A percentile compares a stretch with the other conserved stretches of the same genome.
Conservation (phyloP, 2,329 filamentous ascomycete genomes). For the Fusarium lateritium region DNA sequence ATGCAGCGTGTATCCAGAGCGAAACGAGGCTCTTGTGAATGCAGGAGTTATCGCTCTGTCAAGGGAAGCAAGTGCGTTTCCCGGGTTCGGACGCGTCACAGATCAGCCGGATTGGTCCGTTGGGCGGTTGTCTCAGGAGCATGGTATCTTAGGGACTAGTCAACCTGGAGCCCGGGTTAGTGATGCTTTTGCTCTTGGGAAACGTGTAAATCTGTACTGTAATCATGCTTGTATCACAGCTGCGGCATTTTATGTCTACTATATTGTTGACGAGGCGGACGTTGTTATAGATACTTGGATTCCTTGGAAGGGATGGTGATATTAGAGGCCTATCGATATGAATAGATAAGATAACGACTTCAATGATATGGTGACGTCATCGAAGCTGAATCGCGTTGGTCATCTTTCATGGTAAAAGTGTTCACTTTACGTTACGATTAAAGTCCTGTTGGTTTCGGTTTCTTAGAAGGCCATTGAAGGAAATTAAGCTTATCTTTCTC, state of each 20-base stretch:
- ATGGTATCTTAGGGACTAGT: slow-evolving; percentile 51
- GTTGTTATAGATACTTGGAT: slow-evolving; percentile 52
- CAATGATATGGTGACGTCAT: too few species aligned
- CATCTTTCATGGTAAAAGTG: too few species aligned
- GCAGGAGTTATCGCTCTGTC: slow-evolving; percentile 53
- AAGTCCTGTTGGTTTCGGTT: too few species aligned
- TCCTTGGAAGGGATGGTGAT: slow-evolving; percentile 54
- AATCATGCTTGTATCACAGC: slow-evolving; percentile 57
- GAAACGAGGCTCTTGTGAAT: slow-evolving; percentile 56
- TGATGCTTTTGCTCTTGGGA: slow-evolving; percentile 51
- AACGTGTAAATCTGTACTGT: slow-evolving; percentile 50
- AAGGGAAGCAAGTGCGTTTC: slow-evolving; percentile 50
- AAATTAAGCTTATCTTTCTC: too few species aligned
- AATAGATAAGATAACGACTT: too few species aligned
- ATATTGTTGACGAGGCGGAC: slow-evolving; percentile 54
- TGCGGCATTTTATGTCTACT: slow-evolving; percentile 53
- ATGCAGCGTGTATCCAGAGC: slow-evolving; percentile 54
- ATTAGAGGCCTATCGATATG: too few species aligned
- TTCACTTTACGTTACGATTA: too few species aligned
- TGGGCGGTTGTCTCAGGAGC: slow-evolving; percentile 54
- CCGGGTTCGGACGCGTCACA: slow-evolving; percentile 50
- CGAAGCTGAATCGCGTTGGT: too few species aligned
- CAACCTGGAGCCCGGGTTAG: slow-evolving; percentile 39
- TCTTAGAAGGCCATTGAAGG: too few species aligned
- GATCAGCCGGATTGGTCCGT: slow-evolving; percentile 51